These are phyloP conservation scores for Globisporangium megalacanthum DNA, from an alignment of 352 stramenopile species.

Conservation along the genomic window DNA sequence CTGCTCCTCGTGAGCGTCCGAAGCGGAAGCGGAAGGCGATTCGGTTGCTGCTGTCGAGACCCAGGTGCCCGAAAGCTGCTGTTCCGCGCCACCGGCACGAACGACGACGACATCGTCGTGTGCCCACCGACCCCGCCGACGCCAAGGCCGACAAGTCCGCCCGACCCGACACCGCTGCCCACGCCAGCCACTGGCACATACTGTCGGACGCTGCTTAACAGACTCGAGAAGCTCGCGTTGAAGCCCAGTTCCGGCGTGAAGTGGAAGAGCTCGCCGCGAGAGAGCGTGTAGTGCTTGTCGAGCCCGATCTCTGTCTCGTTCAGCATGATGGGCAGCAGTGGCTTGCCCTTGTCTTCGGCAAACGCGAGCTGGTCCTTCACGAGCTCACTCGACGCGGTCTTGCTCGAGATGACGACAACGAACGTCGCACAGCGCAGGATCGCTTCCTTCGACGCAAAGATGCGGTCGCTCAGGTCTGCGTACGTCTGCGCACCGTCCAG, in stretches of 20 bases:
- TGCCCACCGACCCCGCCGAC: too few relatives aligned
- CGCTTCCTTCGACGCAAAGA: slow-evolving; percentile 69
- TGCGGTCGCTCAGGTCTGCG: slow-evolving; percentile 51
- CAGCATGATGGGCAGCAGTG: slow-evolving; percentile 72
- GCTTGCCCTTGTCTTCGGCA: slow-evolving; percentile 75
- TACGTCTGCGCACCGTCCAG: slow-evolving; percentile 56
- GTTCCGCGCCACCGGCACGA: too few relatives aligned
- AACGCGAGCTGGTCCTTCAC: slow-evolving; percentile 79
- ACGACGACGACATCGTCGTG: too few relatives aligned
- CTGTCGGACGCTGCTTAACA: slow-evolving; percentile 31
- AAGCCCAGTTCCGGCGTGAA: slow-evolving; percentile 76
- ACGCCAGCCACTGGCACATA: too few relatives aligned
- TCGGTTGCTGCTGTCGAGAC: too few relatives aligned
- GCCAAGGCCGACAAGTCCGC: too few relatives aligned
- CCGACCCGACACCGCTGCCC: too few relatives aligned
- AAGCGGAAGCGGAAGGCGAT: too few relatives aligned
- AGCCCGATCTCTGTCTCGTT: slow-evolving; percentile 66
- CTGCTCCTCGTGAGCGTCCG: too few relatives aligned
- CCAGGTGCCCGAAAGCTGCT: too few relatives aligned
- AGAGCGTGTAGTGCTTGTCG: slow-evolving; percentile 78
- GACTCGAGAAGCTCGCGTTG: slow-evolving; percentile 44
- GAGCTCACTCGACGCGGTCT: slow-evolving; percentile 64
- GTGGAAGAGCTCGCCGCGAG: slow-evolving; percentile 73
- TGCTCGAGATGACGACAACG: slow-evolving; percentile 64
- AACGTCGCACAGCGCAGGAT: slow-evolving; percentile 77